Percentiles rank a stretch among this genome's conserved stretches.
Evolutionary conservation across 305 asterid species (phyloP).

Genomic region (Coffea humblotiana): DNA sequence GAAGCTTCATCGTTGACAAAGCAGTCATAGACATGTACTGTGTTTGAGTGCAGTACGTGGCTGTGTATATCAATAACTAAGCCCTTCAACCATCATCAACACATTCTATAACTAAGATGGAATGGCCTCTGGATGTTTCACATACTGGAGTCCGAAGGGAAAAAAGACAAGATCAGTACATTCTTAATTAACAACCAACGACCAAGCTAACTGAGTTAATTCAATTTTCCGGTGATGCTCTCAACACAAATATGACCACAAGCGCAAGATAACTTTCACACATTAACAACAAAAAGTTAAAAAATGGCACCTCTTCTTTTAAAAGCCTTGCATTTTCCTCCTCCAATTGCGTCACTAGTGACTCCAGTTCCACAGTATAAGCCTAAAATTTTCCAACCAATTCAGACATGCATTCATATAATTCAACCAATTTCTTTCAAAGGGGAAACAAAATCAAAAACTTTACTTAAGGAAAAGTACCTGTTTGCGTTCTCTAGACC

Average conservation of each 20-base stretch:
- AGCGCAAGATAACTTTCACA: background rate
- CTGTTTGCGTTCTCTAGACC: constrained; percentile 97
- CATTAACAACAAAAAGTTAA: background rate
- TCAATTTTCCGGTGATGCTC: background rate
- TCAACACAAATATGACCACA: background rate
- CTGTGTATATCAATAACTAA: background rate
- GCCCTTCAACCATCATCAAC: background rate
- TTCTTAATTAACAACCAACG: background rate
- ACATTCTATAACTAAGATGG: background rate
- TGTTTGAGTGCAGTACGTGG: background rate
- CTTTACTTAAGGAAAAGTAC: constrained; percentile 24
- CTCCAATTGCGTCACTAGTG: constrained; percentile 76
- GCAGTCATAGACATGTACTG: background rate
- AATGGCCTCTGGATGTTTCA: background rate
- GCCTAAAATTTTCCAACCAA: constrained; percentile 45
- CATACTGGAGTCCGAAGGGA: background rate
- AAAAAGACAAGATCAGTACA: background rate
- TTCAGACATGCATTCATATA: constrained; percentile 19
- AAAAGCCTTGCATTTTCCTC: constrained; percentile 76
- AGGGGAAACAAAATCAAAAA: background rate
- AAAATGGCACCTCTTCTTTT: constrained; percentile 58
- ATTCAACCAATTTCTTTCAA: background rate
- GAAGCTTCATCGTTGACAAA: background rate
- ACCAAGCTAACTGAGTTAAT: background rate
- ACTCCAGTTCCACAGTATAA: constrained; percentile 87